These are phyloP conservation scores for Ogataea chonburiensis DNA, from an alignment of 805 yeast genomes.

Conservation along the genomic window DNA sequence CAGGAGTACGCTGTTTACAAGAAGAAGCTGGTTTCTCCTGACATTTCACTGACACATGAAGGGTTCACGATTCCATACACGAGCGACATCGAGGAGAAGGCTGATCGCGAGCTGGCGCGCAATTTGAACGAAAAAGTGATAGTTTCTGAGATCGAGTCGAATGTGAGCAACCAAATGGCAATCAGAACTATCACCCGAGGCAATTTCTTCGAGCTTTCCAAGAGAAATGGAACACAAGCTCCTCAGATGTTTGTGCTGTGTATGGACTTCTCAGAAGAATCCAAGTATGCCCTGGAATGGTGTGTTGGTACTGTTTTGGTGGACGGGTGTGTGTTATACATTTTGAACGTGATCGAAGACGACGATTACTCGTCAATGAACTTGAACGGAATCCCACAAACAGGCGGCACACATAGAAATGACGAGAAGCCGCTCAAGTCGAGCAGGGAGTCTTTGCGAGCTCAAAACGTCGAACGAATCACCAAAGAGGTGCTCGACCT, in stretches of 20 bases:
- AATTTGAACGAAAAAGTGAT: constrained; percentile 51
- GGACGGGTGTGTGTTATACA: constrained; percentile 78
- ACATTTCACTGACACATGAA: constrained; percentile 35
- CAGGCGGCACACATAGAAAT: constrained; percentile 7
- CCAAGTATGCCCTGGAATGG: constrained; percentile 83
- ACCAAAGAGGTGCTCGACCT: constrained; percentile 42
- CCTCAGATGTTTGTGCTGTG: constrained; percentile 71
- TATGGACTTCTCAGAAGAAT: constrained; percentile 80
- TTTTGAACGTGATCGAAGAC: constrained; percentile 58
- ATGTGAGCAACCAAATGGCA: constrained; percentile 53
- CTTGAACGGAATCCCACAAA: constrained; percentile 35
- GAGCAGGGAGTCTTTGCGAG: constrained; percentile 39
- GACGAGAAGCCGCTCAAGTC: constrained; percentile 19
- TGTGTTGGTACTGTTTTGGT: constrained; percentile 80
- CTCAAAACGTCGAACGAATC: constrained; percentile 42
- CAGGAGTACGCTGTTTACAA: constrained; percentile 60
- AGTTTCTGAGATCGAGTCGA: constrained; percentile 55
- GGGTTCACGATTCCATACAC: constrained; percentile 57
- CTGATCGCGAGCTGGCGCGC: constrained; percentile 59
- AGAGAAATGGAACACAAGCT: constrained; percentile 18
- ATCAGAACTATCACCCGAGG: constrained; percentile 72
- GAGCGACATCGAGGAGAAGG: constrained; percentile 61
- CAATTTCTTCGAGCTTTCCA: constrained; percentile 49
- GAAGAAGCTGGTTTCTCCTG: constrained; percentile 58
- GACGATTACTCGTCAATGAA: constrained; percentile 37